Conservation (phyloP, 306 rosid species). For the Quercus aquifolioides region DNA sequence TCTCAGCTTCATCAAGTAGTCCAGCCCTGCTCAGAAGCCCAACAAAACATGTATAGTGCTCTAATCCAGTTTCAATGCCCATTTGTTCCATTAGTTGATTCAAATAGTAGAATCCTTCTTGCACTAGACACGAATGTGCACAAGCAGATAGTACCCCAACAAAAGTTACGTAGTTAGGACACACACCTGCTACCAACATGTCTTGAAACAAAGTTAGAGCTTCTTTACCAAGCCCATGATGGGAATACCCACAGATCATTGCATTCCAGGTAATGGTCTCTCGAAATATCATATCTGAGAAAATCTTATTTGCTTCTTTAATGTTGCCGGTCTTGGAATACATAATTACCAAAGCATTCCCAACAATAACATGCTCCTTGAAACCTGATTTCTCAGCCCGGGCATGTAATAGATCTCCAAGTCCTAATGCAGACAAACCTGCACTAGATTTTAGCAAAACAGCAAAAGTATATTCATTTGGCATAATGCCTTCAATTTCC, state of each 20-base stretch:
- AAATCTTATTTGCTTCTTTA: conserved; percentile 50
- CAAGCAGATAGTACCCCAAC: conserved; percentile 61
- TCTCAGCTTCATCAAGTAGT: conserved; percentile 33
- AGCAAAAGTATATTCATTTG: conserved; percentile 56
- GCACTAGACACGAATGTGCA: conserved; percentile 49
- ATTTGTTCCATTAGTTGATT: conserved; percentile 40
- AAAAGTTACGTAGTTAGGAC: conserved; percentile 51
- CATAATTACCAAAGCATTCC: conserved; percentile 64
- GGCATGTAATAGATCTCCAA: conserved; percentile 53
- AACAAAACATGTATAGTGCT: conserved; percentile 39
- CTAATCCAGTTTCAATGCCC: conserved; percentile 30
- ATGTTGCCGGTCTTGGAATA: conserved; percentile 66
- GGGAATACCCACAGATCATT: conserved; percentile 64
- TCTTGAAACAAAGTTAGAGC: conserved; percentile 51
- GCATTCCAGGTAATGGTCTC: conserved; percentile 58
- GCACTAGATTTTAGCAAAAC: conserved; percentile 65
- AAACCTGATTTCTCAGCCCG: conserved; percentile 52
- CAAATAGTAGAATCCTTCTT: conserved; percentile 53
- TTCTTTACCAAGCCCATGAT: conserved; percentile 65
- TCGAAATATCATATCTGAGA: conserved; percentile 31
- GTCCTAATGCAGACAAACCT: conserved; percentile 44
- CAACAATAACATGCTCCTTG: conserved; percentile 40
- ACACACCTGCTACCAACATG: conserved; percentile 43
- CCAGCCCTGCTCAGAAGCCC: conserved; percentile 42
- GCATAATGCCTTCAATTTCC: conserved; percentile 37